Percentiles rank a stretch among this genome's conserved stretches.
Evolutionary conservation across 73 alveolate species (phyloP).

Genomic region (Paramecium biaurelia): DNA sequence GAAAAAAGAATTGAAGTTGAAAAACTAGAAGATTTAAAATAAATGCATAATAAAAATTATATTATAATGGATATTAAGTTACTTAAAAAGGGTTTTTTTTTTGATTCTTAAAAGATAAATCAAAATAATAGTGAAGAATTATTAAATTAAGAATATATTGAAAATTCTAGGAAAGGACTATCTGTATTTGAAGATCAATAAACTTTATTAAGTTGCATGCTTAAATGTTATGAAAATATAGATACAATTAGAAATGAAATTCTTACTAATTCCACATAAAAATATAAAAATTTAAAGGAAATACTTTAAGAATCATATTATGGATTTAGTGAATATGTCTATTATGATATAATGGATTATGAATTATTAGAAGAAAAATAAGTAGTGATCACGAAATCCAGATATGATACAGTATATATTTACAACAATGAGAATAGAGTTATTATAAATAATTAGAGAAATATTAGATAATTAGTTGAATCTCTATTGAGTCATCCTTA

Average conservation of each 20-base stretch:
- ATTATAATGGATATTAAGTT: neutral
- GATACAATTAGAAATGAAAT: neutral
- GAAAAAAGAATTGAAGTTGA: neutral
- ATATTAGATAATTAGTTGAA: neutral
- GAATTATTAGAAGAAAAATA: neutral
- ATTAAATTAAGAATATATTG: neutral
- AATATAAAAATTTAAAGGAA: neutral
- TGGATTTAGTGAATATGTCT: neutral
- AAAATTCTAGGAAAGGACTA: neutral
- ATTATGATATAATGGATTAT: neutral
- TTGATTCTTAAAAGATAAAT: neutral
- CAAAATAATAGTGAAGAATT: neutral
- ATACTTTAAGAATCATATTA: neutral
- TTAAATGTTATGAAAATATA: constrained; percentile 3
- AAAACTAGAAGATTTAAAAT: neutral
- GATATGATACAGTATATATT: neutral
- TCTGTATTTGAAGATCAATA: neutral
- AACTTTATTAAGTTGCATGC: neutral
- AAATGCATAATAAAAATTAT: neutral
- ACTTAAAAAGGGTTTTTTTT: neutral
- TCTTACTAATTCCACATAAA: neutral
- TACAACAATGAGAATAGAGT: neutral
- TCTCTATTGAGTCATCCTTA: neutral
- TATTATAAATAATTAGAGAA: neutral
- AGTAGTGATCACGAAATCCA: neutral